phyloP scores from a whole-genome alignment of 352 stramenopile genomes.

The Pilasporangium apinafurcum region DNA sequence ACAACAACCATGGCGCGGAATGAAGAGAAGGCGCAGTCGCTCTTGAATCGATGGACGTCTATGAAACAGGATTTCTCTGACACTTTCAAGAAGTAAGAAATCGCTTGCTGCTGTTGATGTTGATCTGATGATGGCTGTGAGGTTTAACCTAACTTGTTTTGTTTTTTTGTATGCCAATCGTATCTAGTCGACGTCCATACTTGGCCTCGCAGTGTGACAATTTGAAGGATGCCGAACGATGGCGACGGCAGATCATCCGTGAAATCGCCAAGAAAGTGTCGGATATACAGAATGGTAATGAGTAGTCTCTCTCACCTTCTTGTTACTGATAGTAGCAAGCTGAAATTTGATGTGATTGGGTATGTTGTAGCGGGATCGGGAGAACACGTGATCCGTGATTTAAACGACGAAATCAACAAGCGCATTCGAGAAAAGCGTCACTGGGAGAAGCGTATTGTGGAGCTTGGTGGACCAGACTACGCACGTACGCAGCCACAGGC shows the following conservation, averaged over 20 bases:
- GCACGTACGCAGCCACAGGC: constrained; percentile 66
- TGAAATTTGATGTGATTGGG: not conserved
- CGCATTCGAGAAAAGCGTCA: constrained; percentile 91
- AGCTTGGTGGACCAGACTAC: constrained; percentile 90
- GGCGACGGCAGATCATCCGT: constrained; percentile 89
- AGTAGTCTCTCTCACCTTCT: not conserved
- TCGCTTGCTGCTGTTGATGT: not conserved
- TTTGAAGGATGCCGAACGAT: constrained; percentile 91
- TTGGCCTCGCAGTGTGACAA: constrained; percentile 92
- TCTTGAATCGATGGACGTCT: constrained; percentile 98
- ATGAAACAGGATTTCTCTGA: constrained; percentile 93
- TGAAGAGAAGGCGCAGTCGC: constrained; percentile 96
- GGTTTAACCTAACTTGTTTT: not conserved
- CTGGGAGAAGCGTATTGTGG: constrained; percentile 85
- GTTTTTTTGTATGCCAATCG: not conserved
- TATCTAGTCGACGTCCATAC: constrained; percentile 85
- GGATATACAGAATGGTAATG: constrained; percentile 94
- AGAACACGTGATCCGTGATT: constrained; percentile 95
- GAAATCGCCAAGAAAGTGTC: constrained; percentile 94
- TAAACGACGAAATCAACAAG: constrained; percentile 99
- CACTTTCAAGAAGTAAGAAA: constrained; percentile 70
- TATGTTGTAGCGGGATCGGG: constrained; percentile 73
- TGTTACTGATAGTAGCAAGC: not conserved
- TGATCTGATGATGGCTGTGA: not conserved
- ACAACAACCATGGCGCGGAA: constrained; percentile 91